Base-by-base conservation (phyloP, 2,329 filamentous ascomycete species). In the Alternaria postmessia region DNA sequence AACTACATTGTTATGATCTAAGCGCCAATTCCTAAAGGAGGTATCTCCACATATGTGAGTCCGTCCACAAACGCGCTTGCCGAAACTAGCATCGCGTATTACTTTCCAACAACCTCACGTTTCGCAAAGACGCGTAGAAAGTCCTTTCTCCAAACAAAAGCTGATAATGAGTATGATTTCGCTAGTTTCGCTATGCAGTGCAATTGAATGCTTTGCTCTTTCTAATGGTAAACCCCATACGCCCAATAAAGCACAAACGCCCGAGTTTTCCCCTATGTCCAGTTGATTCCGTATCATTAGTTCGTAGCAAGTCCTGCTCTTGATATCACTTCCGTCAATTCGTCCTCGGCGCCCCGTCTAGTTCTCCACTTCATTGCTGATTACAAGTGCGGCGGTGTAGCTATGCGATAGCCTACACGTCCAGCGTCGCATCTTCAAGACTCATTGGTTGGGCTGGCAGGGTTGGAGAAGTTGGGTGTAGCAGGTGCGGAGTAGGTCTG, bases 391-490 rank as follows among this genome's bases (percentile, higher is more conserved):
- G 5, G 51, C 11, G 26, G 26, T 26, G 38, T 14, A 20, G 34
- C n/a, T 41, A 41, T 9, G 18, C 39, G 18, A 12, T 41, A 41
- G 9, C 20, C 9, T 41, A 41, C 39, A 41, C 18, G 18, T 41
- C 39, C 8, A 42, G 20, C 4, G 39, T 20, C 26, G 16, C 14
- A 44, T 39, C n/a, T 28, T 64, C 56, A 61, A 59, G 61, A 69
- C 26, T 69, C 67, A 41, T 64, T 68, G 16, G 65, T 66, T 1
- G 70, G 70, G 48, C 69, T 71, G 7, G 70, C 52, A 5, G 72
- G 71, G 32, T 64, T 69, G 12, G 71, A 75, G 46, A 70, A 67
- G 42, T 72, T 71, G 12, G 72, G 71, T 18, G 70, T 75, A 6
- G 59, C 66, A 14, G 71, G 66, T 1, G 66, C 64, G 32, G 71